Base-by-base conservation (phyloP, 352 stramenopile species). In the Phytophthora ohioensis region DNA sequence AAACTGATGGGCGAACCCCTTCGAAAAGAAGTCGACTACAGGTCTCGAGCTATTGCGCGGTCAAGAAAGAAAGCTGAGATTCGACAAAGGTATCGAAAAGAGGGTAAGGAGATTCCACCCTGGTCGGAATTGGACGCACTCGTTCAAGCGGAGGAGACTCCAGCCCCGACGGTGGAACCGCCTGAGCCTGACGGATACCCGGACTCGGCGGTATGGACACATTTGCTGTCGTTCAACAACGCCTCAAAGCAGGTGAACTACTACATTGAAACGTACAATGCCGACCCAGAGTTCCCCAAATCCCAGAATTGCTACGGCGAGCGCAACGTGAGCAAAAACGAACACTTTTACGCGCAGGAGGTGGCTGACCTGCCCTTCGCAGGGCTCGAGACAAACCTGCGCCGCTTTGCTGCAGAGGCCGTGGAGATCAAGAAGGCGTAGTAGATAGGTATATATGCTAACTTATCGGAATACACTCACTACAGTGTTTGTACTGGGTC, bases 191-290 rank as follows among this genome's bases (percentile, higher is more conserved):
- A 80, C 56, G 62, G 76, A 73, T 74, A 78, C 52, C 72, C 76
- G n/a, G 81, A 90, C 51, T 81, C 80, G 5, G 53, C 70, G 10
- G 79, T 93, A 39, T 91, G 87, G 79, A 92, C 87, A n/a, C 84
- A 93, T 56, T 55, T 94, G 67, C 58, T 87, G 67, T 78, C 80
- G 52, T 88, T 92, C 65, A 85, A 84, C 57, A 78, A 69, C 8
- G 69, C 64, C 7, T 76, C 65, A 0, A 74, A 62, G 8, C 67
- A 67, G n/a, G 61, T 56, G 13, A 53, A 88, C 65, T 92, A 90
- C 71, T 73, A 71, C 49, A 68, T 92, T 11, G 68, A 90, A 57
- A 86, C 83, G 52, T 92, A 79, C 63, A 76, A 83, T 8, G 81
- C 69, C 43, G 65, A 66, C n/a, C 59, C 71, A 2, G 61, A 73